Evolutionary conservation across 352 stramenopile genomes (phyloP).

Genomic region (Phytopythium kandeliae): DNA sequence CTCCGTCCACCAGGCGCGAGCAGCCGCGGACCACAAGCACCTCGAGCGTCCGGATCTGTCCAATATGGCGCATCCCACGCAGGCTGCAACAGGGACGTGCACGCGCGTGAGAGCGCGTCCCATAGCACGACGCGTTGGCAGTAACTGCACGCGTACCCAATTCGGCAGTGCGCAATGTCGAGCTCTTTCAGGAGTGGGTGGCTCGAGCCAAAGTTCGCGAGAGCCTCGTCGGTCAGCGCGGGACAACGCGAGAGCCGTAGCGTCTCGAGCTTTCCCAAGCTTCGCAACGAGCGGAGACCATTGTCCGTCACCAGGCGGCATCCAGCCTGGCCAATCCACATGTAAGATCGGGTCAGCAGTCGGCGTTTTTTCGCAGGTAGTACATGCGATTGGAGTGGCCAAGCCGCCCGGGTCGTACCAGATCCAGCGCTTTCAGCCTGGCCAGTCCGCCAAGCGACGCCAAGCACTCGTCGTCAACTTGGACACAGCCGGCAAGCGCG

Average conservation of each 20-base stretch:
- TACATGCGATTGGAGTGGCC: neutral
- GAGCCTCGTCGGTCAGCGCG: conserved; percentile 43
- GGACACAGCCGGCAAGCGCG: conserved; percentile 52
- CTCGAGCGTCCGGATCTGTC: conserved; percentile 26
- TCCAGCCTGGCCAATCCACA: neutral
- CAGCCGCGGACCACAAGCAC: conserved; percentile 43
- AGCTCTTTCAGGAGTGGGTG: conserved; percentile 38
- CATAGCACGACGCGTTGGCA: neutral
- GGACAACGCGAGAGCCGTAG: conserved; percentile 49
- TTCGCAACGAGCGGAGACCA: conserved; percentile 39
- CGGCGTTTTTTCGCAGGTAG: too few species aligned
- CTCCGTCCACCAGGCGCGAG: conserved; percentile 25
- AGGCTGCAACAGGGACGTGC: conserved; percentile 16
- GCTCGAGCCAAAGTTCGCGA: conserved; percentile 28
- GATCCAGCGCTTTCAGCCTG: conserved; percentile 36
- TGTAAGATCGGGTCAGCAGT: too few species aligned
- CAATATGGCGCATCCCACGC: conserved; percentile 22
- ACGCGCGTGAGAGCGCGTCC: neutral
- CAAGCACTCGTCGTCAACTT: conserved; percentile 52
- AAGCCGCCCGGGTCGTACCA: conserved; percentile 26
- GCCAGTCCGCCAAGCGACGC: conserved; percentile 28
- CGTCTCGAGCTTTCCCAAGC: conserved; percentile 41
- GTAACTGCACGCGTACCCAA: conserved; percentile 21
- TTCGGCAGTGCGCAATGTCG: conserved; percentile 47
- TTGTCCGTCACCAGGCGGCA: conserved; percentile 17